Conservation (phyloP, 2,329 filamentous ascomycete genomes). For the Aaosphaeria arxii region DNA sequence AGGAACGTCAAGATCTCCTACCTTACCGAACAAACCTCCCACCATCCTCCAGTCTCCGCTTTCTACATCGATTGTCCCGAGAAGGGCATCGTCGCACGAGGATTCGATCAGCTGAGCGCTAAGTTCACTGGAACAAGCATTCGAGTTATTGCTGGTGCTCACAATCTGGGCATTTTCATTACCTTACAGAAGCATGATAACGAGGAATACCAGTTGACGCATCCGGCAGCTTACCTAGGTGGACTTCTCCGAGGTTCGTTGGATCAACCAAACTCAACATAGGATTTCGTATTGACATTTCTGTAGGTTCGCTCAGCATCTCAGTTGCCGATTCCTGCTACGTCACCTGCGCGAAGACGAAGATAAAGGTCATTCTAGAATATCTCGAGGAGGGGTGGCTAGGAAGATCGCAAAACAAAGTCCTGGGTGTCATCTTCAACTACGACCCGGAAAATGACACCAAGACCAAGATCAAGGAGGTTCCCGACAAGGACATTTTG, state of each 20-base stretch:
- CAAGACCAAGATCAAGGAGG: slow-evolving; percentile 76
- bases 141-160: slow-evolving; percentile 84
- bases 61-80: slow-evolving; percentile 93
- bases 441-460: slow-evolving; percentile 86
- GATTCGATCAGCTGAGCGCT: slow-evolving; percentile 93
- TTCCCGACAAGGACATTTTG: slow-evolving; percentile 79
- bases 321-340: slow-evolving; percentile 88
- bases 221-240: slow-evolving; percentile 89
- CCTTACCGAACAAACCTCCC: slow-evolving; percentile 94
- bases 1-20: slow-evolving; percentile 78
- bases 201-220: slow-evolving; percentile 92
- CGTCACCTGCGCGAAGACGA: slow-evolving; percentile 84
- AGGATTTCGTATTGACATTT: not conserved
- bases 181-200: slow-evolving; percentile 74
- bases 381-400: slow-evolving; percentile 96
- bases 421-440: slow-evolving; percentile 85
- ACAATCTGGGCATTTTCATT: slow-evolving; percentile 96
- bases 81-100: slow-evolving; percentile 80
- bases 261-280: not conserved
- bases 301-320: slow-evolving; percentile 70
- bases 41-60: slow-evolving; percentile 95
- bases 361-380: slow-evolving; percentile 85
- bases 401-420: slow-evolving; percentile 83
- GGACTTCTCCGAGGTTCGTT: slow-evolving; percentile 69
- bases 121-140: slow-evolving; percentile 97